phyloP scores from a whole-genome alignment of 148 eudicot genomes.

The Tetragonia tetragonoides region DNA sequence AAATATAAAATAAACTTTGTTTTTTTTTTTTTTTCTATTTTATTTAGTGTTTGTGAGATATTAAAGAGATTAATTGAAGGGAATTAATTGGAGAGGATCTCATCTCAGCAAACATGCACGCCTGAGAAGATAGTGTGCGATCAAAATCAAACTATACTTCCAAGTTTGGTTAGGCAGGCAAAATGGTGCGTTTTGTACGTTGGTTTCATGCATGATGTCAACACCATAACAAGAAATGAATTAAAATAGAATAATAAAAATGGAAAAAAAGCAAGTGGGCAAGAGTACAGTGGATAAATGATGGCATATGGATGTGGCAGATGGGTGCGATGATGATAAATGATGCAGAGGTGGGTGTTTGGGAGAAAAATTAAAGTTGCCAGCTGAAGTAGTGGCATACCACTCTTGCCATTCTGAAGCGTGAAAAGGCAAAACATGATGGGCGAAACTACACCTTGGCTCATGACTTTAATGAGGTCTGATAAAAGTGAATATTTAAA shows the following conservation, averaged over 20 bases:
- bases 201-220: background rate
- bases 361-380: background rate
- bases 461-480: conserved; percentile 11
- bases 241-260: background rate
- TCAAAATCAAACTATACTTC: background rate
- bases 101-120: too few relatives aligned
- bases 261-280: background rate
- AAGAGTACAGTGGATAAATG: conserved; percentile 3
- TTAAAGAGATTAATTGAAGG: too few relatives aligned
- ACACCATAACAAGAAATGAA: background rate
- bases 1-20: too few relatives aligned
- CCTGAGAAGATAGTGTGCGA: too few relatives aligned
- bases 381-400: conserved; percentile 8
- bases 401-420: background rate
- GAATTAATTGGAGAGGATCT: too few relatives aligned
- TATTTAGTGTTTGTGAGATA: too few relatives aligned
- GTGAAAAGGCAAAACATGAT: background rate
- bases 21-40: too few relatives aligned
- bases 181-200: background rate
- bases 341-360: background rate
- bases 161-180: background rate
- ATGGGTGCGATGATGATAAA: conserved; percentile 21
- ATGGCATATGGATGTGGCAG: conserved; percentile 11
- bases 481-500: background rate
- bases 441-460: conserved; percentile 10